Base-by-base conservation (phyloP, 1,284 basidiomycete species). In the Porodaedalea pini region DNA sequence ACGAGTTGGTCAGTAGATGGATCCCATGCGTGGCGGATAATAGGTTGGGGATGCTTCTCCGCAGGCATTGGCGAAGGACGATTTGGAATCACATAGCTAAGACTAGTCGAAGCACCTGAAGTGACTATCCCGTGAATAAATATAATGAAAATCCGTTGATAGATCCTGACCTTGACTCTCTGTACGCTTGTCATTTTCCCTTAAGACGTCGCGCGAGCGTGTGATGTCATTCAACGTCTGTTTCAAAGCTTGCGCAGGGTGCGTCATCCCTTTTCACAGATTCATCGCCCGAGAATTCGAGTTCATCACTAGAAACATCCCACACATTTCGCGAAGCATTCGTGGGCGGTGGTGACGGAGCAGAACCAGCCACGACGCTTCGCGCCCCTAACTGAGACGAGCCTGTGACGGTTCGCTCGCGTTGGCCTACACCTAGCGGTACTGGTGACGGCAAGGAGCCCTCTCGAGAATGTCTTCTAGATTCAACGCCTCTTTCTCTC, bases 401-500 rank as follows among this genome's bases (percentile, higher is more conserved):
- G 21, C 32, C 25, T n/a, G 52, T 34, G 13, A 29, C 4, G 13
- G 47, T 27, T 21, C 51, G 48, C 17, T 41, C 52, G 25, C 48
- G 51, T 21, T 47, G 5, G 25, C 36, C 43, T 45, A 15, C 19
- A 0, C 17, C 40, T 15, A n/a, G n/a, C 2, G 39, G 36, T 15
- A 36, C 41, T 7, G 49, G 19, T 7, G 50, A 51, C 11, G 40
- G 27, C 13, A 49, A 40, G 31, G 52, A 51, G 1, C 54, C 49
- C 31, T 59, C 44, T 17, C 54, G 45, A 13, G 58, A 59, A 47
- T 56, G 21, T 40, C 48, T 49, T 32, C 10, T 50, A 34, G 48
- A 50, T 17, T 52, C 49, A 11, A 40, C 23, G 15, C 27, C 48
- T 47, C 31, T 51, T 43, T 59, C 53, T 25, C 45, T 47, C 15